Evolutionary conservation across 306 rosid genomes (phyloP).

Genomic region (Cucurbita maxima): DNA sequence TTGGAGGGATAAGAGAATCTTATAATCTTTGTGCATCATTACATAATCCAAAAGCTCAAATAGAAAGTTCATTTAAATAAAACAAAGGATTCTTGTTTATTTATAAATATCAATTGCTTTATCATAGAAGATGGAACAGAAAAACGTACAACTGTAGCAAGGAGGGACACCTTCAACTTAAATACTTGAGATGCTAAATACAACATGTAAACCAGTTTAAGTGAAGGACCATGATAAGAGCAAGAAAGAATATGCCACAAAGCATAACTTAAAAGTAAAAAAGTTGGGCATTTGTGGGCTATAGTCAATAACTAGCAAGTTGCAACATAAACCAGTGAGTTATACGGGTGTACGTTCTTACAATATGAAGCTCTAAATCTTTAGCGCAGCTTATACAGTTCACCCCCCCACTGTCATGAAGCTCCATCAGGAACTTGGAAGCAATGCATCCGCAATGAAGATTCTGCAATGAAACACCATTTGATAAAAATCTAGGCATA

Average conservation of each 20-base stretch:
- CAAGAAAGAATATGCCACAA: not conserved
- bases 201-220: not conserved
- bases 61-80: not conserved
- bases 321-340: not conserved
- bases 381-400: slow-evolving; percentile 54
- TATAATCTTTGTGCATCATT: not conserved
- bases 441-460: slow-evolving; percentile 94
- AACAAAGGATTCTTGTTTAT: not conserved
- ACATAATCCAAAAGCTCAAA: not conserved
- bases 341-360: slow-evolving; percentile 20
- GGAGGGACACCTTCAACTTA: not conserved
- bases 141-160: not conserved
- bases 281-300: not conserved
- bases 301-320: not conserved
- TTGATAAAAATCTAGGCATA: not conserved
- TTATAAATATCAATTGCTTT: not conserved
- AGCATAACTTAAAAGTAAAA: not conserved
- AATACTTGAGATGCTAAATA: not conserved
- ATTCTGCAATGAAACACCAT: slow-evolving; percentile 29
- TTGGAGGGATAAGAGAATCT: not conserved
- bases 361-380: slow-evolving; percentile 31
- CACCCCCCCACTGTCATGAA: slow-evolving; percentile 76
- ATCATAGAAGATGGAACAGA: not conserved
- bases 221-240: not conserved
- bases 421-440: slow-evolving; percentile 56